Base-by-base conservation (phyloP, 768 basidiomycete species). In the Leccinum longicurvipes region DNA sequence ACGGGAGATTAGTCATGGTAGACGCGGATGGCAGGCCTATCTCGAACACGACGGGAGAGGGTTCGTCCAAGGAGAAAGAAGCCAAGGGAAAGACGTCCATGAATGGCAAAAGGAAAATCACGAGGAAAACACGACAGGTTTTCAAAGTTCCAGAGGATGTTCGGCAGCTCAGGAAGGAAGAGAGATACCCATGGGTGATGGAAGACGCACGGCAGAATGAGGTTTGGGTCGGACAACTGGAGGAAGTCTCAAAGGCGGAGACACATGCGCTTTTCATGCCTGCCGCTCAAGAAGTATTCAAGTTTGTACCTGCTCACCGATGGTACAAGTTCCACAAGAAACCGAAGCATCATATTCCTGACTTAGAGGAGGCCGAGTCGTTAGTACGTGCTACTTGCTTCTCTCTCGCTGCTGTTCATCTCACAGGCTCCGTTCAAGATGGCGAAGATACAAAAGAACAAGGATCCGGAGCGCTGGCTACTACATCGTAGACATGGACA, bases 311-410 rank as follows among this genome's bases (percentile, higher is more conserved):
- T 14, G 84, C 90, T 6, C 84, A 91, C 68, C 80, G 92, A 44
- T 94, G 90, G 89, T 95, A 94, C 78, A 92, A 91, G 72, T 93
- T 93, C 68, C 90, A 90, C 73, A 92, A 91, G 77, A 85, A 85
- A 62, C 79, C 89, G 42, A 87, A 85, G 63, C 84, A 91, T 63
- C 80, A 83, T 64, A 74, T 90, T 15, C 86, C 85, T 44, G 81
- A 82, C 39, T 77, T 78, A 72, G 88, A 76, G 74, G 84, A 77
- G 74, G 87, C 76, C 63, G 91, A 81, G 80, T 84, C 77, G 65
- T 75, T 79, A 71, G 90, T 83, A 81, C 74, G 76, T 69, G 56
- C 44, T 48, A 25, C 36, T 21, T 45, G 27, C 10, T 24, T 6
- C 31, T 44, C 23, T 4, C 0, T 41, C 6, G 14, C 23, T 36